These are phyloP conservation scores for Lactifluus pinguis DNA, from an alignment of 768 basidiomycete genomes.

Conservation along the genomic window DNA sequence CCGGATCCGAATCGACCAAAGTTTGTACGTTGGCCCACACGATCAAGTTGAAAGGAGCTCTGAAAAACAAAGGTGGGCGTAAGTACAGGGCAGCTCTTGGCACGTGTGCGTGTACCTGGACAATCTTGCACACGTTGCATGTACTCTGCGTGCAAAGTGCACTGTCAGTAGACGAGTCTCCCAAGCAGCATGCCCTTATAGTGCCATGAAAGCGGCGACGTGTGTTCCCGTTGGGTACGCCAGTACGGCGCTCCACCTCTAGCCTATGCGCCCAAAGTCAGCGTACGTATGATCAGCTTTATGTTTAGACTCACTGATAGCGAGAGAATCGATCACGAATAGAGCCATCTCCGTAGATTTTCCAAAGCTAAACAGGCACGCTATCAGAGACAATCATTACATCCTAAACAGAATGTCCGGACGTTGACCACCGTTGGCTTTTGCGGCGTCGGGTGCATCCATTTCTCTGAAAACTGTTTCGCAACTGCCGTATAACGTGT, in stretches of 20 bases:
- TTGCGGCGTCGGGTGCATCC: constrained; percentile 19
- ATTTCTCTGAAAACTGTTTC: constrained; percentile 18
- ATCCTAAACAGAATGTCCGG: background rate
- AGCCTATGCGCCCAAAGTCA: constrained; percentile 7
- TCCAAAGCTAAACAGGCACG: constrained; percentile 20
- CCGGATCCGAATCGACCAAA: constrained; percentile 23
- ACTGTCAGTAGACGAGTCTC: constrained; percentile 15
- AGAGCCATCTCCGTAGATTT: constrained; percentile 12
- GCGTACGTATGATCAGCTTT: background rate
- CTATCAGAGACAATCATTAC: background rate
- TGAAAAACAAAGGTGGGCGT: background rate
- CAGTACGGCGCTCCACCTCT: constrained; percentile 13
- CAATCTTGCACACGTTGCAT: constrained; percentile 23
- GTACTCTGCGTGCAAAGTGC: constrained; percentile 11
- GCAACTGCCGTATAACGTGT: constrained; percentile 9
- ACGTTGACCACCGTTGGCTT: constrained; percentile 17
- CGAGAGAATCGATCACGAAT: constrained; percentile 17
- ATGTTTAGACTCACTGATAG: constrained; percentile 17
- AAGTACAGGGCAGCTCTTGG: too few species aligned
- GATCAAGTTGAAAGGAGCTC: constrained; percentile 21
- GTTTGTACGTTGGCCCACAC: constrained; percentile 15
- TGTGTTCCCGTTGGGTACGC: constrained; percentile 15
- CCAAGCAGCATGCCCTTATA: constrained; percentile 19
- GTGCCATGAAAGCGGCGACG: constrained; percentile 25
- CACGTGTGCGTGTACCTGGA: constrained; percentile 10